A percentile compares a stretch with the other conserved stretches of the same genome.
These are phyloP conservation scores for Phytopythium aichiense DNA, from an alignment of 352 stramenopile genomes.

Conservation along the genomic window DNA sequence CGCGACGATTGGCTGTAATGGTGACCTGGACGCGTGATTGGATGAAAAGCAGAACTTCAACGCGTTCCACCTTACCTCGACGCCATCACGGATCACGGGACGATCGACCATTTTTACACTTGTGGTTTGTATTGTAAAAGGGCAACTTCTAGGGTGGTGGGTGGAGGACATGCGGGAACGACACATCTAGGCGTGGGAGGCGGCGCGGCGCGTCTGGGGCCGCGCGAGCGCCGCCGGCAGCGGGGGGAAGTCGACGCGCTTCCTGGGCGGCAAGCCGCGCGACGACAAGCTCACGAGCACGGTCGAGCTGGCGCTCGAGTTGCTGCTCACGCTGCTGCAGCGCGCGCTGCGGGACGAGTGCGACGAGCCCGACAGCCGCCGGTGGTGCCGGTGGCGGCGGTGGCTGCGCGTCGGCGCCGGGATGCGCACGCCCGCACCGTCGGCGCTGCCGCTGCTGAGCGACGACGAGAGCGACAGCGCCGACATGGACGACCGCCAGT, in stretches of 20 bases:
- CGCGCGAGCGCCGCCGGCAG: neutral
- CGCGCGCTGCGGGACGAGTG: slow-evolving; percentile 5
- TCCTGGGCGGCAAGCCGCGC: slow-evolving; percentile 1
- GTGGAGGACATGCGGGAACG: neutral
- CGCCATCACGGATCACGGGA: neutral
- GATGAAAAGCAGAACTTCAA: neutral
- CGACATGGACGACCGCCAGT: slow-evolving; percentile 41
- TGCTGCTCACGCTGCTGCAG: slow-evolving; percentile 9
- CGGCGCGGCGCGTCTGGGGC: neutral
- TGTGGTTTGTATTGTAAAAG: neutral
- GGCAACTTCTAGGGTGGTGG: neutral
- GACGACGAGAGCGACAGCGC: slow-evolving; percentile 39
- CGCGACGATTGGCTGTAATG: neutral
- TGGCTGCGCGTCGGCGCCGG: neutral
- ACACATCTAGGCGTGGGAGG: neutral
- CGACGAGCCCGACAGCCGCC: neutral
- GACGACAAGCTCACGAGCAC: slow-evolving; percentile 9
- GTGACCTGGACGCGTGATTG: neutral
- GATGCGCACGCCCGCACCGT: neutral
- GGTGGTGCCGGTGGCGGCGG: neutral
- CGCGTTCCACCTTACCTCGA: neutral
- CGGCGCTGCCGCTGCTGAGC: slow-evolving; percentile 7
- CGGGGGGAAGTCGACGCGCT: slow-evolving; percentile 4
- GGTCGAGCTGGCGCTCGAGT: slow-evolving; percentile 9
- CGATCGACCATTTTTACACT: neutral